phyloP scores from a whole-genome alignment of 2,329 filamentous ascomycete genomes.

The Nannizziopsis arthrosporioides region DNA sequence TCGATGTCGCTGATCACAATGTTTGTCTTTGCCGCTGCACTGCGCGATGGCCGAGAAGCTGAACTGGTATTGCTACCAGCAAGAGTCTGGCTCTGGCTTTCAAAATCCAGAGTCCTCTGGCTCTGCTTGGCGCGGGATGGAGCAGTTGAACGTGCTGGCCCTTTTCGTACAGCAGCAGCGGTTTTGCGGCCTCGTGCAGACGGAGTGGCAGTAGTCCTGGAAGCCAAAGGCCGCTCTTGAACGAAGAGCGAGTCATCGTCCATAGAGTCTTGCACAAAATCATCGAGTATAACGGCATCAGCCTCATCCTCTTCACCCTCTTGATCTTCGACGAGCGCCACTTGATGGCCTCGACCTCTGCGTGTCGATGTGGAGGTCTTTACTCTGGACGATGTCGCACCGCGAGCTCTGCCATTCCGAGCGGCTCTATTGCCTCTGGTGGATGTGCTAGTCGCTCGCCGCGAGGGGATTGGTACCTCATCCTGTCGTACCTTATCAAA shows the following conservation, averaged over 20 bases:
- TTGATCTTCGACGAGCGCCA: slow-evolving; percentile 24
- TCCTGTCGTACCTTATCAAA: slow-evolving; percentile 38
- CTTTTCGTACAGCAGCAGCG: slow-evolving; percentile 19
- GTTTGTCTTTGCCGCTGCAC: slow-evolving; percentile 22
- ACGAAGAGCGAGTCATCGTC: slow-evolving; percentile 33
- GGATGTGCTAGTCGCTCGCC: slow-evolving; percentile 33
- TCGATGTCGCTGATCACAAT: slow-evolving; percentile 32
- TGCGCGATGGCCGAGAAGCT: slow-evolving; percentile 22
- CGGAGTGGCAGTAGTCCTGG: slow-evolving; percentile 16
- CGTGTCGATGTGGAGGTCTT: slow-evolving; percentile 18
- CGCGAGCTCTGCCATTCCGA: slow-evolving; percentile 17
- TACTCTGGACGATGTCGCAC: slow-evolving; percentile 22
- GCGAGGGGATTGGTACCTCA: slow-evolving; percentile 38
- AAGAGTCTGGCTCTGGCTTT: slow-evolving; percentile 18
- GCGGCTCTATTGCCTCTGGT: slow-evolving; percentile 25
- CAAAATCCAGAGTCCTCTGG: slow-evolving; percentile 35
- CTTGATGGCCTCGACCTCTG: slow-evolving; percentile 22
- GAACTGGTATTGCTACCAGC: slow-evolving; percentile 20
- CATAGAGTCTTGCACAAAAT: slow-evolving; percentile 24
- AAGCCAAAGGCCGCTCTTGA: slow-evolving; percentile 24
- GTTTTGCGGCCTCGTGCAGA: slow-evolving; percentile 15
- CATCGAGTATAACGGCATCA: slow-evolving; percentile 32
- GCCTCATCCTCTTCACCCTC: slow-evolving; percentile 21
- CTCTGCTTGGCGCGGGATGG: slow-evolving; percentile 23
- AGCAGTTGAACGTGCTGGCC: slow-evolving; percentile 21